Conservation (phyloP, 2,329 filamentous ascomycete species). For the Torrubiella hemipterigena region DNA sequence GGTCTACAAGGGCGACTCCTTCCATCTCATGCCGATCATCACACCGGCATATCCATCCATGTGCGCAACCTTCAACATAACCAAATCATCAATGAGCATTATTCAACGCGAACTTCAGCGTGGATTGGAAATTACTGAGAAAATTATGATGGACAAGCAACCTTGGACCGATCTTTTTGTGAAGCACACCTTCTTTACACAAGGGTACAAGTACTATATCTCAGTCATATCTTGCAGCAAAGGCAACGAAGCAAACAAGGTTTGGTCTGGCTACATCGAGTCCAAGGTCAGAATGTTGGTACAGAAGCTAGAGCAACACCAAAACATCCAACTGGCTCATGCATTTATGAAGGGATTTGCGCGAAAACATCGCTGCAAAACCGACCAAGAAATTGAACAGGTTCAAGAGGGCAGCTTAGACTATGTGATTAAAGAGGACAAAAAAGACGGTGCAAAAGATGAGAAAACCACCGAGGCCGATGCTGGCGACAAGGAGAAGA, state of each 20-base stretch:
- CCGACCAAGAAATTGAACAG: constrained; percentile 36
- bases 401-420: constrained; percentile 41
- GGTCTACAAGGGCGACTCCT: constrained; percentile 70
- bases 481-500: constrained; percentile 30
- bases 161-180: constrained; percentile 82
- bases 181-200: constrained; percentile 87
- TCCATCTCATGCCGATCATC: constrained; percentile 95
- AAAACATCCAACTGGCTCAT: constrained; percentile 70
- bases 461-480: constrained; percentile 38
- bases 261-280: constrained; percentile 86
- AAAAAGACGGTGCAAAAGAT: constrained; percentile 17
- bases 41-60: constrained; percentile 96
- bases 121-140: constrained; percentile 64
- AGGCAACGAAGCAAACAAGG: constrained; percentile 71
- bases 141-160: constrained; percentile 64
- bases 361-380: constrained; percentile 59
- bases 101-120: constrained; percentile 74
- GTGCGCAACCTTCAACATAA: constrained; percentile 95
- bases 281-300: constrained; percentile 86
- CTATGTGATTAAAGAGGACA: constrained; percentile 26
- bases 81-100: constrained; percentile 70
- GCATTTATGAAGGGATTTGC: constrained; percentile 92
- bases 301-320: constrained; percentile 67
- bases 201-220: constrained; percentile 91
- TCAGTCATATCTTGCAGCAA: constrained; percentile 74